Evolutionary conservation across 352 stramenopile genomes (phyloP), one percentile per base, ranked within the genome.

Genomic region (Peronospora destructor): DNA sequence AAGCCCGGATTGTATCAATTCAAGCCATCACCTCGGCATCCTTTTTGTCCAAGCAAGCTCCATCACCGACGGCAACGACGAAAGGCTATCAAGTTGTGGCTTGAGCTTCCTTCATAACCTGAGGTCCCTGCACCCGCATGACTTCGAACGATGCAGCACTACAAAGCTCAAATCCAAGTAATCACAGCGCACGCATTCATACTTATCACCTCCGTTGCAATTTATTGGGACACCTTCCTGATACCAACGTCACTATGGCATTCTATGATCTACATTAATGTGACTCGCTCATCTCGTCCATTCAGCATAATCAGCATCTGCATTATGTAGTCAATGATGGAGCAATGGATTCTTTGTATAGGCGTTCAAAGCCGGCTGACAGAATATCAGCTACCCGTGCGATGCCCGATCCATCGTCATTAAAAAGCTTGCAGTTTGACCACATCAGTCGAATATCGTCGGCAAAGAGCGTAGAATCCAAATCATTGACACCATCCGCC

Each of bases 361-460:
- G 60, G 2, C 66, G 59, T 42, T 88, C 75, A 49, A 92, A 90
- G 4, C 75, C 78, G 2, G 53, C 57, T 6, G 73, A 74, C 9
- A 92, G 61, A 17, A 85, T 69, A 33, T 86, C 77, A 11, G 81
- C 81, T 0, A 78, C 81, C 32, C 81, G 78, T 0, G 72, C 76
- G 34, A 92, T 89, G 3, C 81, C 81, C 3, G 81, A 92, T 23
- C 74, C 77, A 25, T 90, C 78, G 40, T 92, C 81, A 52, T 92
- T 92, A 40, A 89, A 92, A 12, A 85, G 53, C 49, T 85, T 85
- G 69, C 81, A 92, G 53, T 92, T 92, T 11, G 68, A 57, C 81
- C 81, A 92, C 34, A 92, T 79, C 2, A 87, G 69, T n/a, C 74
- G 78, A 49, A 92, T 66, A 41, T 92, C 81, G 23, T 85, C 61